Base-by-base conservation (phyloP, 139 green algal genomes). In the Deuterostichococcus epilithicus region DNA sequence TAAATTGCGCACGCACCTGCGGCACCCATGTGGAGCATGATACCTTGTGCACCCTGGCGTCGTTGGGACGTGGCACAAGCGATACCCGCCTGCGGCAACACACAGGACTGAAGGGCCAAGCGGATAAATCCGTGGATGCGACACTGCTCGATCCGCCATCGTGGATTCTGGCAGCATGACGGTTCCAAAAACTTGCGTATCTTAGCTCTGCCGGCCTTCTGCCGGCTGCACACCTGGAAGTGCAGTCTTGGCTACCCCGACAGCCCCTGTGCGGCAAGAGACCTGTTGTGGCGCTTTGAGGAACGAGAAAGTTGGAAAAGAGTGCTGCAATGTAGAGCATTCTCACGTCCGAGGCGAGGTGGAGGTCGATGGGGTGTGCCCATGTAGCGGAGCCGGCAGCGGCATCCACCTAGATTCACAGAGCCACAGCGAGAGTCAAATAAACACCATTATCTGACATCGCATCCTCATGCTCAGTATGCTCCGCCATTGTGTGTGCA, bases 151-250 rank as follows among this genome's bases (percentile, higher is more conserved):
- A n/a, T n/a, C n/a, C n/a, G n/a, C n/a, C n/a, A n/a, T n/a, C n/a
- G n/a, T n/a, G n/a, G n/a, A n/a, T n/a, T n/a, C n/a, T n/a, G n/a
- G n/a, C n/a, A n/a, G n/a, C n/a, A n/a, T n/a, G n/a, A n/a, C n/a
- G n/a, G n/a, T n/a, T n/a, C n/a, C n/a, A n/a, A n/a, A n/a, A n/a
- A n/a, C 88, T 85, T 34, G 91, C 88, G 87, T 15, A 95, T 86
- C 58, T 95, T 89, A 37, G 86, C 91, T 0, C 87, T 71, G 5
- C 89, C 89, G 77, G 92, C 84, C 2, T 82, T 45, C 74, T 95
- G 88, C 77, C 91, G 83, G 65, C 58, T 81, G 88, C 90, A 96
- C 30, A 96, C 85, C 80, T 96, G 91, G 67, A 94, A 92, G 80
- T 90, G 86, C 34, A 96, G 75, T 81, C 93, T 93, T 22, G 91